Evolutionary conservation across 768 basidiomycete species (phyloP), one percentile per base, ranked within the genome.

Genomic region (Lentinus brumalis): DNA sequence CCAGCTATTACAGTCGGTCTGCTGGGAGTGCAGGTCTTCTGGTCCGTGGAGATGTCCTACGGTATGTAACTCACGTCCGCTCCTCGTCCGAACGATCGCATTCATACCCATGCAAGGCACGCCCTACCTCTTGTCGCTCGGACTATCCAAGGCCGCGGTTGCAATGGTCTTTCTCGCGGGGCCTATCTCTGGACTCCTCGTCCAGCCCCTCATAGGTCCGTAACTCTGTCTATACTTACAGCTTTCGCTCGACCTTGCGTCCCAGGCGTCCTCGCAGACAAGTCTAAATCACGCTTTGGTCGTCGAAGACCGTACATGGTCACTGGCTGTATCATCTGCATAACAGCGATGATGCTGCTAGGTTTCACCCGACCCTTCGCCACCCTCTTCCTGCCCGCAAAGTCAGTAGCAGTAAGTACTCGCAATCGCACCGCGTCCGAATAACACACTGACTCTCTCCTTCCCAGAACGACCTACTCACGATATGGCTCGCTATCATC

Each of bases 21-120:
- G 53, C 74, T 94, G 3, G 95, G 95, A 6, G 86, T 96, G 0
- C 91, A 93, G 71, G 85, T 94, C 61, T 84, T 96, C 50, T 97
- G 96, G 96, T 90, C 89, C 1, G 88, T 96, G 12, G 95, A 97
- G 70, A 95, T 97, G 92, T 89, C 92, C 0, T 95, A 96, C 63
- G 93, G 91, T 76, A 56, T 39, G 67, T 52, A 11, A 51, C 26
- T 3, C 38, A n/a, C 18, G 31, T 5, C 30, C 16, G 9, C 31
- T 14, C 21, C 38, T 47, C 31, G 12, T 26, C 14, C n/a, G 46
- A 12, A 21, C 29, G 46, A 46, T 26, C 21, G 21, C 21, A n/a
- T 57, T 30, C n/a, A 11, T 52, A 1, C n/a, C 15, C 14, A 26
- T 18, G 52, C 16, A 40, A 86, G 87, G 84, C n/a, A 86, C 94